Evolutionary conservation across 2,329 filamentous ascomycete genomes (phyloP).

Genomic region (Colletotrichum karsti): DNA sequence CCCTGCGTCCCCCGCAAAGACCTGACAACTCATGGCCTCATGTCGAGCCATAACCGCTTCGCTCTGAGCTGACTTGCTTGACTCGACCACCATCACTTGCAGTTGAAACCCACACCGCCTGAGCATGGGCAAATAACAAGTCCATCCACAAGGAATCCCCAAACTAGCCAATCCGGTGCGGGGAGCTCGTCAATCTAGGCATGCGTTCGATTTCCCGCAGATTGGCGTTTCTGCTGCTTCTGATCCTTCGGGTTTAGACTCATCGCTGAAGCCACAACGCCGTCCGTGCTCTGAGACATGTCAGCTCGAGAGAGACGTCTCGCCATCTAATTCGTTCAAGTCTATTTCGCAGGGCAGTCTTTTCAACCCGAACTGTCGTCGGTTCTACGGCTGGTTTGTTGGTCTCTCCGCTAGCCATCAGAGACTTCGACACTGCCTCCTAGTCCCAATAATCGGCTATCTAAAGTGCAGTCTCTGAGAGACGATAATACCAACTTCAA

Average conservation of each 20-base stretch:
- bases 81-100: not conserved
- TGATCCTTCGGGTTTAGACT: constrained; percentile 11
- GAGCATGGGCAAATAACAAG: constrained; percentile 9
- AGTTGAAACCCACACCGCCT: constrained; percentile 16
- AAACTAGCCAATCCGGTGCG: constrained; percentile 3
- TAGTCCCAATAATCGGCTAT: too few species aligned
- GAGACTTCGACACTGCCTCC: not conserved
- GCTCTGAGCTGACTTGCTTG: constrained; percentile 1
- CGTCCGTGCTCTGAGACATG: constrained; percentile 22
- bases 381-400: not conserved
- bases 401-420: not conserved
- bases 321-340: constrained; percentile 1
- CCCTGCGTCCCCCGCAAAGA: constrained; percentile 18
- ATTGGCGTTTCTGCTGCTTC: not conserved
- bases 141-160: not conserved
- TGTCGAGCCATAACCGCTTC: constrained; percentile 5
- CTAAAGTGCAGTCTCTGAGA: too few species aligned
- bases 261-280: not conserved
- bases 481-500: too few species aligned
- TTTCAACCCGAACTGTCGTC: not conserved
- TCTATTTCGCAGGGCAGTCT: not conserved
- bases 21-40: constrained; percentile 2
- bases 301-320: not conserved
- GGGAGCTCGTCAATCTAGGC: constrained; percentile 9
- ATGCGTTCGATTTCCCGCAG: constrained; percentile 12